These are phyloP conservation scores for Fusarium nurragi DNA, from an alignment of 2,329 filamentous ascomycete species.

Conservation along the genomic window DNA sequence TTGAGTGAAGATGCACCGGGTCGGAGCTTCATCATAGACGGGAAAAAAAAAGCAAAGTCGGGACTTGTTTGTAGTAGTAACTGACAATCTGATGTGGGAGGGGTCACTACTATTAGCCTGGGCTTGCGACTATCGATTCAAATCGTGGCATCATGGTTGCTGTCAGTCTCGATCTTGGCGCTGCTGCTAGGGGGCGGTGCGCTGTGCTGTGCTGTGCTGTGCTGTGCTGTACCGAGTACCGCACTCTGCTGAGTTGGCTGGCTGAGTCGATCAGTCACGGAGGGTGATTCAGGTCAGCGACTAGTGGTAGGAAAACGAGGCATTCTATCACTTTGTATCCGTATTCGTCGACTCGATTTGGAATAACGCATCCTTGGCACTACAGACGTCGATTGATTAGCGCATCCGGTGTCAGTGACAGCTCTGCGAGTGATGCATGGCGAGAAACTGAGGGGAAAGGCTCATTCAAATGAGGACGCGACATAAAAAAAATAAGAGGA, in stretches of 20 bases:
- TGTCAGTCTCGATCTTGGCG: conserved; percentile 35
- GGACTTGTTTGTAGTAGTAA: neutral
- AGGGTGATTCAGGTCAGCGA: conserved; percentile 18
- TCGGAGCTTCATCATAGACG: neutral
- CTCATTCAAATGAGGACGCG: conserved; percentile 1
- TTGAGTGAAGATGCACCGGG: neutral
- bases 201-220: conserved; percentile 14
- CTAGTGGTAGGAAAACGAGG: conserved; percentile 29
- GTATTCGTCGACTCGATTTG: neutral
- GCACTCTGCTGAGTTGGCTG: neutral
- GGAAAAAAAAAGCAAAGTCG: neutral
- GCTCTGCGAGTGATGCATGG: neutral
- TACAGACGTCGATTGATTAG: neutral
- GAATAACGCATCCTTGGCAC: conserved; percentile 12
- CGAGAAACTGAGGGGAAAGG: neutral
- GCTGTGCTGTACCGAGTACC: neutral
- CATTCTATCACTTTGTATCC: conserved; percentile 17
- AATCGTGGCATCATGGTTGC: conserved; percentile 39
- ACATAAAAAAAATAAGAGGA: conserved; percentile 6
- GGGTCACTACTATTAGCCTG: conserved; percentile 1
- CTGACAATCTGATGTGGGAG: conserved; percentile 6
- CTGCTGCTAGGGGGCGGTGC: conserved; percentile 33
- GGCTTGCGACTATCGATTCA: conserved; percentile 27
- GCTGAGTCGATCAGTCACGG: conserved; percentile 25
- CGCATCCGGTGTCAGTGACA: conserved; percentile 18